Base-by-base conservation (phyloP, 1,284 basidiomycete genomes). In the Boletus nobilissimus region DNA sequence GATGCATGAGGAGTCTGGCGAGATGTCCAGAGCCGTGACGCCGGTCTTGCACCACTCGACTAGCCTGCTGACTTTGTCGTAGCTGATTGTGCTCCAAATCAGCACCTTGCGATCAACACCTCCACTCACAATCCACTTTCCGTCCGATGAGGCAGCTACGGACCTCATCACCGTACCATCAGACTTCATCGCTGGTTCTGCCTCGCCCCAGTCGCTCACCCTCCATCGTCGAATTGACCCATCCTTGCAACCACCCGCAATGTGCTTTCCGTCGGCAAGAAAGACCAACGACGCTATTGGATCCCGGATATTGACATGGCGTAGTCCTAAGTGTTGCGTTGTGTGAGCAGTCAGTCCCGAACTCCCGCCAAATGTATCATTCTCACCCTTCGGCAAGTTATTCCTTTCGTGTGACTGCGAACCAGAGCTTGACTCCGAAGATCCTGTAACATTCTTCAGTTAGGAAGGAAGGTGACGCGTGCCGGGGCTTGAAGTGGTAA, bases 141-240 rank as follows among this genome's bases (percentile, higher is more conserved):
- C 74, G 22, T 78, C 74, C 26, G 24, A 22, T 16, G 78, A 79
- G 26, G 24, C 66, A 39, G 51, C 63, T 3, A 79, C 18, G 8
- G 75, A 65, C 3, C 43, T 77, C 9, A n/a, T n/a, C 71, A 75
- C 73, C 13, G 11, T 57, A 14, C 32, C 62, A 32, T 60, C 67
- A 16, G 65, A 60, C 26, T 72, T 39, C 71, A 80, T 78, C 34
- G n/a, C 5, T 9, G 63, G 36, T 29, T 26, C 64, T 32, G 69
- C 39, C 71, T 69, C 76, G 43, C 32, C 5, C 39, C 71, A 38
- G 34, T 73, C 64, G 29, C 29, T 46, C 16, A 54, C 22, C 26
- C 51, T 80, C 79, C 78, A 79, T n/a, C n/a, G 60, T 39, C 60
- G 70, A 48, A 73, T 68, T 29, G 65, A 72, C 26, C 67, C 67